Conservation (phyloP, 2,329 filamentous ascomycete species). For the Exophiala bonariae region DNA sequence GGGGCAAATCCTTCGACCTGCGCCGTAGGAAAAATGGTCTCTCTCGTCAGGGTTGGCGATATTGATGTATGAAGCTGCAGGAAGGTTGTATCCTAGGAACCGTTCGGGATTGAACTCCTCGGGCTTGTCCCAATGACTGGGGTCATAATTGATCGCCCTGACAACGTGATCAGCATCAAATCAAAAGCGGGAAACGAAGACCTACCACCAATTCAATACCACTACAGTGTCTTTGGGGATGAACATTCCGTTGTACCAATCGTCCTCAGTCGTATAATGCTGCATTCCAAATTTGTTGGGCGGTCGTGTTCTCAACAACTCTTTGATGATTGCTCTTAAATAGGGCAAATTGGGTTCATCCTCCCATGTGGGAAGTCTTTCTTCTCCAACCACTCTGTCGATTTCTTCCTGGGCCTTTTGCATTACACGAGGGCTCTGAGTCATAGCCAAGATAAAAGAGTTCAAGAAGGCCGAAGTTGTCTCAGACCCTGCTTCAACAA, state of each 20-base stretch:
- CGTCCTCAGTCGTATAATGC: slow-evolving; percentile 26
- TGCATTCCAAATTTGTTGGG: slow-evolving; percentile 43
- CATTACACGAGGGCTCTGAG: slow-evolving; percentile 48
- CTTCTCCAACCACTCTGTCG: slow-evolving; percentile 50
- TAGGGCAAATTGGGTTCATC: slow-evolving; percentile 55
- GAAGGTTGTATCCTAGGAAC: slow-evolving; percentile 19
- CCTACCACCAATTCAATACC: slow-evolving; percentile 46
- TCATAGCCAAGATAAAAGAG: slow-evolving; percentile 22
- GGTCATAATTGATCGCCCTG: slow-evolving; percentile 28
- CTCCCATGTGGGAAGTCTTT: slow-evolving; percentile 49
- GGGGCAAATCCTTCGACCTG: slow-evolving; percentile 34
- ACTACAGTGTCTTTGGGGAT: slow-evolving; percentile 28
- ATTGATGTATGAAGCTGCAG: slow-evolving; percentile 39
- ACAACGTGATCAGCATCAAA: not conserved
- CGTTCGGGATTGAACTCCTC: slow-evolving; percentile 22
- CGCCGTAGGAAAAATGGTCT: slow-evolving; percentile 34
- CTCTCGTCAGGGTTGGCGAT: slow-evolving; percentile 31
- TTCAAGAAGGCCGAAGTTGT: slow-evolving; percentile 27
- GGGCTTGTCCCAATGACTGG: slow-evolving; percentile 20
- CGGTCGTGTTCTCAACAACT: slow-evolving; percentile 39
- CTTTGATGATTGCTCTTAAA: slow-evolving; percentile 42
- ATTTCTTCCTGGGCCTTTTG: slow-evolving; percentile 49
- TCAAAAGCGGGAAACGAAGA: slow-evolving; percentile 22
- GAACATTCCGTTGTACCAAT: slow-evolving; percentile 24
- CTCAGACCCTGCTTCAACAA: slow-evolving; percentile 30